phyloP scores from a whole-genome alignment of 2,329 filamentous ascomycete species.

The Fragosphaeria purpurea region DNA sequence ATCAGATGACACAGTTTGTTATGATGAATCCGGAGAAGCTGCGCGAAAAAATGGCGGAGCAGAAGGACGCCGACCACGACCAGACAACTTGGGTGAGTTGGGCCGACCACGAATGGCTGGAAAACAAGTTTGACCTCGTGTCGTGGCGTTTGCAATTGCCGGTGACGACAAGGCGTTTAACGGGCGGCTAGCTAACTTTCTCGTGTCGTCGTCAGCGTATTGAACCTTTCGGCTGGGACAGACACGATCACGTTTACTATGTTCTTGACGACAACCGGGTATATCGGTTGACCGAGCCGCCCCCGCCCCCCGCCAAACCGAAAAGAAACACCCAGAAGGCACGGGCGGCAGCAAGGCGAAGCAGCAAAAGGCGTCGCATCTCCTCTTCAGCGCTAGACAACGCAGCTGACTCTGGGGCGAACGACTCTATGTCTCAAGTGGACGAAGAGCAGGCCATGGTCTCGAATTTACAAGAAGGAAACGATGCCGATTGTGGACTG shows the following conservation, averaged over 20 bases:
- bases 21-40: conserved; percentile 81
- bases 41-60: conserved; percentile 74
- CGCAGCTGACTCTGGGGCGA: conserved; percentile 27
- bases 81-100: conserved; percentile 70
- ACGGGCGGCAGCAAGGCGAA: conserved; percentile 53
- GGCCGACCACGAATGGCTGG: conserved; percentile 11
- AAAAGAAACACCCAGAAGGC: conserved; percentile 56
- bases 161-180: no score
- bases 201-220: conserved; percentile 43
- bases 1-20: conserved; percentile 83
- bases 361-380: conserved; percentile 62
- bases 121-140: no score
- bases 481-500: conserved; percentile 47
- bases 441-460: conserved; percentile 18
- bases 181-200: no score
- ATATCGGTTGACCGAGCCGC: conserved; percentile 76
- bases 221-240: conserved; percentile 81
- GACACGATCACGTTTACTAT: conserved; percentile 76
- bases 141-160: no score
- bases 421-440: conserved; percentile 17
- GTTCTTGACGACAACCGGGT: conserved; percentile 89
- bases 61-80: conserved; percentile 74
- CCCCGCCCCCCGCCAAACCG: conserved; percentile 49
- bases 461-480: conserved; percentile 20
- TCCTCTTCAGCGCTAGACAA: conserved; percentile 29